Evolutionary conservation across 805 yeast species (phyloP).

Genomic region (Torulaspora microellipsoides): DNA sequence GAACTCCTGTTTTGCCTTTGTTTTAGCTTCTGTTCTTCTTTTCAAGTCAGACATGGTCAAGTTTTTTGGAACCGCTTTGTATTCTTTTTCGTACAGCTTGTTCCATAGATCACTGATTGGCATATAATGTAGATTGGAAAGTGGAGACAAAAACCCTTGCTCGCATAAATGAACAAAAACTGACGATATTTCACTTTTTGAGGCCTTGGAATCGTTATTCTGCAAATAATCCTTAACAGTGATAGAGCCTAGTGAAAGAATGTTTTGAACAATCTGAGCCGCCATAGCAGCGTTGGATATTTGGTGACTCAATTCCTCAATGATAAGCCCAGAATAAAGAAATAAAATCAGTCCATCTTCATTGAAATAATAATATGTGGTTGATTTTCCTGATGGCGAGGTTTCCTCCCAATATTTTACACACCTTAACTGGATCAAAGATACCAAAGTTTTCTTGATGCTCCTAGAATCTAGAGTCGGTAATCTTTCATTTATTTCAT

Average conservation of each 20-base stretch:
- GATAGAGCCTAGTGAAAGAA: conserved; percentile 66
- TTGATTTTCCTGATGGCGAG: conserved; percentile 24
- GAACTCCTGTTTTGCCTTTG: conserved; percentile 38
- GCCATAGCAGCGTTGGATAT: conserved; percentile 26
- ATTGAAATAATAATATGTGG: conserved; percentile 52
- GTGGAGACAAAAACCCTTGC: conserved; percentile 49
- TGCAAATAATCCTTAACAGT: conserved; percentile 48
- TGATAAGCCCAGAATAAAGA: conserved; percentile 73
- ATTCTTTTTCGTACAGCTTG: conserved; percentile 40
- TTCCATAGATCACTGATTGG: conserved; percentile 40
- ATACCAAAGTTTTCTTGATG: conserved; percentile 64
- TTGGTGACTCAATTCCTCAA: conserved; percentile 45
- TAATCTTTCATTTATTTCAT: conserved; percentile 44
- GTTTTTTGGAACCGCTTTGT: conserved; percentile 36
- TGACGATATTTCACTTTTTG: conserved; percentile 29
- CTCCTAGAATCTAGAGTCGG: conserved; percentile 45
- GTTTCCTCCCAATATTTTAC: conserved; percentile 58
- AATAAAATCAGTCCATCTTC: conserved; percentile 60
- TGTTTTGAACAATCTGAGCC: conserved; percentile 56
- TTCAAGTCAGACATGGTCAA: conserved; percentile 50
- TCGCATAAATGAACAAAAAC: conserved; percentile 44
- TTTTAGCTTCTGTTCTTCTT: conserved; percentile 58
- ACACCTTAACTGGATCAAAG: conserved; percentile 75
- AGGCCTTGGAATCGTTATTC: conserved; percentile 27
- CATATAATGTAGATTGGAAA: conserved; percentile 36